These are phyloP conservation scores for Penicillium sp. DNA, from an alignment of 2,329 filamentous ascomycete genomes.

Conservation along the genomic window DNA sequence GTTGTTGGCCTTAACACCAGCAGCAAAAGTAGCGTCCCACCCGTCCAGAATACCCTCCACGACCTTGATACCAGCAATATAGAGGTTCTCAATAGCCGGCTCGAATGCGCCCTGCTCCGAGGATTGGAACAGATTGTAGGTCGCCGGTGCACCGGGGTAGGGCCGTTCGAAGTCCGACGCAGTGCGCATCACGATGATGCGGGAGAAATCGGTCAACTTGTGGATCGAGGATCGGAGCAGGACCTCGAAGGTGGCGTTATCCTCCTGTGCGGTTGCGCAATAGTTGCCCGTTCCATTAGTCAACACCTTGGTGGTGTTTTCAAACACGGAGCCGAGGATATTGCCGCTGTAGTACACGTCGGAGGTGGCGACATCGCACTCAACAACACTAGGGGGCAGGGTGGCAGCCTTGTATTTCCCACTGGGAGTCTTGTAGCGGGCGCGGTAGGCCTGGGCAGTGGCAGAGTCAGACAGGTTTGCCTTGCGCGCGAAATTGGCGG, in stretches of 20 bases:
- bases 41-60: constrained; percentile 59
- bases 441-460: constrained; percentile 53
- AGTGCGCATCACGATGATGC: constrained; percentile 67
- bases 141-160: constrained; percentile 54
- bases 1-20: constrained; percentile 58
- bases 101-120: constrained; percentile 60
- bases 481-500: constrained; percentile 49
- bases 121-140: constrained; percentile 58
- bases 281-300: constrained; percentile 67
- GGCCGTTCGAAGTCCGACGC: constrained; percentile 71
- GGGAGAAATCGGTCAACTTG: constrained; percentile 61
- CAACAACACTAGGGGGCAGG: constrained; percentile 53
- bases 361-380: constrained; percentile 66
- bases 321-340: constrained; percentile 61
- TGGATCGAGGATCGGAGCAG: constrained; percentile 58
- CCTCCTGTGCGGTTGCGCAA: constrained; percentile 70
- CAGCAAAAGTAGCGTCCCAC: constrained; percentile 59
- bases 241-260: constrained; percentile 66
- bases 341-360: constrained; percentile 69
- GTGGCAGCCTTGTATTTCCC: constrained; percentile 43
- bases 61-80: constrained; percentile 62
- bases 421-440: constrained; percentile 44
- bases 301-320: constrained; percentile 60
- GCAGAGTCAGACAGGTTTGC: constrained; percentile 54
- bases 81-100: constrained; percentile 65